Evolutionary conservation across 2,329 filamentous ascomycete species (phyloP), one percentile per base, ranked within the genome.

Genomic region (Fusarium pseudonygamai): DNA sequence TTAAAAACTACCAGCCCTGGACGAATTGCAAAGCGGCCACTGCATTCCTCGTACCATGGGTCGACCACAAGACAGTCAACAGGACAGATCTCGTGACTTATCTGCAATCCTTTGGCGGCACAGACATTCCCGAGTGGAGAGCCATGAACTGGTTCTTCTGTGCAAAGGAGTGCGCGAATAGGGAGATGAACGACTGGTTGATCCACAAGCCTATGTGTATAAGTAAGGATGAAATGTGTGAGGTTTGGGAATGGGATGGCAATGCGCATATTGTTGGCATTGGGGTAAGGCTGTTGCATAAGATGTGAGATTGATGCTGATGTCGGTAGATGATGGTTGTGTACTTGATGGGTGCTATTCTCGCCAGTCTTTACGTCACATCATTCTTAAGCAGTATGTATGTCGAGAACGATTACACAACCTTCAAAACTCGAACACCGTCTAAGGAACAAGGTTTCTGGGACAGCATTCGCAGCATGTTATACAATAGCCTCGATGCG

Each of bases 311-410:
- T n/a, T 16, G 13, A 4, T 30, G 13, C 26, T 28, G 4, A 30
- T 15, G 1, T 8, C 8, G 0, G 9, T 47, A 47, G 26, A 47
- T 47, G 45, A 22, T 47, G 26, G 5, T 47, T 22, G 26, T 22
- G 22, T 47, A 28, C 3, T 7, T 47, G 13, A 47, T 28, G 26
- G 26, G 45, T 4, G 45, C 26, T 15, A 28, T 47, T 0, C 45
- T 47, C 6, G 26, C 26, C 0, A 47, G 26, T 0, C 45, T 28
- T 6, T 28, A 22, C 4, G 0, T 28, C 4, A 0, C 0, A 30
- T 47, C 26, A 6, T 30, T 30, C 4, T 28, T 47, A 5, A 47
- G 14, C 20, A 47, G 26, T 4, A 22, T 47, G 20, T 47, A 22
- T 22, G 3, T 28, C 18, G 13, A 30, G 20, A 30, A 30, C 3